Base-by-base conservation (phyloP, 2,329 filamentous ascomycete species). In the Nothophoma quercina region DNA sequence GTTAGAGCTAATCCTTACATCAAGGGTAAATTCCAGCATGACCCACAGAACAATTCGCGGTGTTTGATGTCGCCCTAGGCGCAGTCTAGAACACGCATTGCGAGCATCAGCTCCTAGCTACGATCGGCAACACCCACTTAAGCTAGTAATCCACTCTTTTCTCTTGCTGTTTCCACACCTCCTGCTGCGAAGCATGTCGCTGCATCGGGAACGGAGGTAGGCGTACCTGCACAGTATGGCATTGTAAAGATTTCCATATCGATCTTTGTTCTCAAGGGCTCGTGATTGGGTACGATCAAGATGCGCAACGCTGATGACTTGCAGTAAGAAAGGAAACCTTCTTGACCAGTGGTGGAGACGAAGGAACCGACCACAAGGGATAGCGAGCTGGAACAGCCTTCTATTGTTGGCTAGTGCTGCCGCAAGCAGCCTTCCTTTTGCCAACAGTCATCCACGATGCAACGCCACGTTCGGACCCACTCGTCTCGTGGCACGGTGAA, bases 401-500 rank as follows among this genome's bases (percentile, higher is more conserved):
- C 33, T 36, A 33, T 39, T 44, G 44, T 25, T 51, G 32, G 55
- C 53, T 59, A 57, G 55, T 38, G 21, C 39, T 44, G 51, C 36
- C 52, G 55, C 43, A 25, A 53, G 39, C 43, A 53, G 43, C 44
- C 32, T 60, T 63, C 40, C 23, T 39, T 55, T 57, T 63, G 59
- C 56, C 46, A 59, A 59, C 56, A 56, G 52, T 42, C 59, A 61
- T 63, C 58, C 51, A 59, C 62, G 58, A 66, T 66, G 62, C 56
- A 55, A 58, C 69, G 70, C 69, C 70, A 73, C 68, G 67, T 69
- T 71, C 45, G 54, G 69, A 64, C 64, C 70, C 70, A 73, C 69
- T 59, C 59, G 56, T 70, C 67, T 72, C 68, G 68, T 71, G 69
- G 70, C 59, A 60, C 42, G 56, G 51, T 56, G 56, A 57, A 44